Percentiles rank a stretch among this genome's conserved stretches.
phyloP scores from a whole-genome alignment of 441 rosid genomes.

The Adansonia rubrostipa region DNA sequence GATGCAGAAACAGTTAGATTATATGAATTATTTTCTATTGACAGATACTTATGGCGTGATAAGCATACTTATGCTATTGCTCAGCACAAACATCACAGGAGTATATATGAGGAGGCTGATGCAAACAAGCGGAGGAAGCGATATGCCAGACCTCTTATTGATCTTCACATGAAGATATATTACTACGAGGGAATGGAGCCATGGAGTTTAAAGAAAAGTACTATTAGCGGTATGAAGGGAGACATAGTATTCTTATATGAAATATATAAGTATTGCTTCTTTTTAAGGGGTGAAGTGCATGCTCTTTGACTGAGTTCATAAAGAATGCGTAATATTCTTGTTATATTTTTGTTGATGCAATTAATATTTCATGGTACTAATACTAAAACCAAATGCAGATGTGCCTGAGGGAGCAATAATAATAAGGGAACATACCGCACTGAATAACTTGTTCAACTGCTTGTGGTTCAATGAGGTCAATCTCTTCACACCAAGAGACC shows the following conservation, averaged over 20 bases:
- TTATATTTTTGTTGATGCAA: background rate
- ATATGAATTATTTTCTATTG: slow-evolving; percentile 19
- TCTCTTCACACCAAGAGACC: slow-evolving; percentile 94
- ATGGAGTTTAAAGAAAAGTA: slow-evolving; percentile 76
- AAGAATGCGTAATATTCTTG: background rate
- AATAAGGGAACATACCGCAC: slow-evolving; percentile 77
- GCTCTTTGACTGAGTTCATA: background rate
- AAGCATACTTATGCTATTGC: slow-evolving; percentile 91
- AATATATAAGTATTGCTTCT: background rate
- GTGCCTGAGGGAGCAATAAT: slow-evolving; percentile 98
- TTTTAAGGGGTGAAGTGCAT: background rate
- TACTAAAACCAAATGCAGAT: slow-evolving; percentile 54
- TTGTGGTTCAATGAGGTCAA: slow-evolving; percentile 97
- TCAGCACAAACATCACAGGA: slow-evolving; percentile 88
- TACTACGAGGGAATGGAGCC: slow-evolving; percentile 84
- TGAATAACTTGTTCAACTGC: slow-evolving; percentile 86
- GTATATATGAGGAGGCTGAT: slow-evolving; percentile 94
- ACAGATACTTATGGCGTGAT: slow-evolving; percentile 92
- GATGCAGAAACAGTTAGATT: slow-evolving; percentile 7
- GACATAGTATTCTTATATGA: background rate
- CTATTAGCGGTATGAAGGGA: slow-evolving; percentile 66
- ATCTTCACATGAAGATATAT: slow-evolving; percentile 93
- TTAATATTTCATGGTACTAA: background rate
- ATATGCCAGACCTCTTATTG: slow-evolving; percentile 91
- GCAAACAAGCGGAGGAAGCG: slow-evolving; percentile 93